Evolutionary conservation across 1,284 basidiomycete species (phyloP).

Genomic region (Gomphus bonarii): DNA sequence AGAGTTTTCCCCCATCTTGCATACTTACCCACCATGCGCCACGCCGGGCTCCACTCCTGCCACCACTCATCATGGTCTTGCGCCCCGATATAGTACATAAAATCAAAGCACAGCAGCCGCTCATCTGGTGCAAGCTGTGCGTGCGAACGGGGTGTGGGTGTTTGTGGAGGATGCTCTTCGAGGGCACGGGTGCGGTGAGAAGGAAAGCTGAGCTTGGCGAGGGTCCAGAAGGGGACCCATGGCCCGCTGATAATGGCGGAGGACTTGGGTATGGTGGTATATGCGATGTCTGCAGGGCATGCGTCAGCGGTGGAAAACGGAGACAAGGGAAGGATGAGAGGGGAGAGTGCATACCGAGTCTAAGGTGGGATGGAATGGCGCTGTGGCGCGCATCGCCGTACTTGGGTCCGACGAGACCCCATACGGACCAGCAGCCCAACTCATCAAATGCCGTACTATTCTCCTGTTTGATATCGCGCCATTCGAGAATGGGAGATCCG

Average conservation of each 20-base stretch:
- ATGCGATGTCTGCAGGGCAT: neutral
- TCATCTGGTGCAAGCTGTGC: slow-evolving; percentile 36
- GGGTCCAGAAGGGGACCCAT: slow-evolving; percentile 9
- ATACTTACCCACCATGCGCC: slow-evolving; percentile 36
- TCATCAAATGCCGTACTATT: slow-evolving; percentile 35
- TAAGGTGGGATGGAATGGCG: slow-evolving; percentile 31
- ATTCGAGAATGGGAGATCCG: slow-evolving; percentile 38
- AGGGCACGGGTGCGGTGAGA: slow-evolving; percentile 14
- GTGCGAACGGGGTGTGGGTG: slow-evolving; percentile 24
- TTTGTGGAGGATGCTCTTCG: slow-evolving; percentile 14
- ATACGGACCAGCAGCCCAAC: slow-evolving; percentile 55
- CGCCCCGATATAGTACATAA: slow-evolving; percentile 36
- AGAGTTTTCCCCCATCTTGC: slow-evolving; percentile 34
- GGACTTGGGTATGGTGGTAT: slow-evolving; percentile 5
- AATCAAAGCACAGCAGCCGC: slow-evolving; percentile 41
- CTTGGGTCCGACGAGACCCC: slow-evolving; percentile 30
- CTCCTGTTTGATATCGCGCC: slow-evolving; percentile 41
- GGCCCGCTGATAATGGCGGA: neutral
- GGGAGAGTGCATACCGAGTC: slow-evolving; percentile 36
- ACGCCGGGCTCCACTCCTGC: slow-evolving; percentile 36
- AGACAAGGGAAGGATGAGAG: too few species aligned
- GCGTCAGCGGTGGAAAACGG: neutral
- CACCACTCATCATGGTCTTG: slow-evolving; percentile 18
- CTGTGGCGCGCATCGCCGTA: slow-evolving; percentile 38
- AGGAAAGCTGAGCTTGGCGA: slow-evolving; percentile 31